Base-by-base conservation (phyloP, 2,329 filamentous ascomycete species). In the Beauveria sp. region DNA sequence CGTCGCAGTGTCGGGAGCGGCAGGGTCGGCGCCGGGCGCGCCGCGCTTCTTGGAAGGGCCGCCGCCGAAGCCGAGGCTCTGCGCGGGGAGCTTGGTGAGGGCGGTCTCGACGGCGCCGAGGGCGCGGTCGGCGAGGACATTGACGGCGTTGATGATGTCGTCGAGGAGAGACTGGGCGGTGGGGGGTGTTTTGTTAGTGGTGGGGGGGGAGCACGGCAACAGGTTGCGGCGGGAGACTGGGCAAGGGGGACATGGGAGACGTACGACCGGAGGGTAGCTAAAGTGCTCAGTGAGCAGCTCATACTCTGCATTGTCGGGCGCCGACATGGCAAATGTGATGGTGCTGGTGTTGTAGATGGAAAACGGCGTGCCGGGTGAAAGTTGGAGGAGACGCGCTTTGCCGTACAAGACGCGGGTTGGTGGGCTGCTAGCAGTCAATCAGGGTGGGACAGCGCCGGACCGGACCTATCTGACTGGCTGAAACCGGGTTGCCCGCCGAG, bases 141-240 rank as follows among this genome's bases (percentile, higher is more conserved):
- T 99, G 74, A 97, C 86, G 60, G 89, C 90, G 79, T 98, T 97
- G 78, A 98, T 96, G 68, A 98, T 93, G 77, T 98, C 93, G 84
- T 99, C 95, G 70, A 99, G 89, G 47, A 99, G 85, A 64, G 90
- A 90, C 93, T 96, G 49, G 30, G 10, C 10, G 10, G 30, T 34
- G 30, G 30, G 34, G 20, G 34, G 49, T 50, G 57, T 66, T 61
- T 62, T 61, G 62, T 62, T 60, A 50, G 49, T 30, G 22, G 62
- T 58, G 56, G 52, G 58, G 24, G 56, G 52, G 63, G 65, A 26
- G 5, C 5, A 14, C 58, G 59, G 46, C 16, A 34, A 5, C 10
- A 5, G 30, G 10, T 12, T 34, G 30, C 10, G 30, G 30, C 30
- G 30, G 18, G 54, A 61, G 55, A 57, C 10, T 50, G 46, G 18